phyloP scores from a whole-genome alignment of 768 basidiomycete genomes.

The Chalciporus sphaerocephalus region DNA sequence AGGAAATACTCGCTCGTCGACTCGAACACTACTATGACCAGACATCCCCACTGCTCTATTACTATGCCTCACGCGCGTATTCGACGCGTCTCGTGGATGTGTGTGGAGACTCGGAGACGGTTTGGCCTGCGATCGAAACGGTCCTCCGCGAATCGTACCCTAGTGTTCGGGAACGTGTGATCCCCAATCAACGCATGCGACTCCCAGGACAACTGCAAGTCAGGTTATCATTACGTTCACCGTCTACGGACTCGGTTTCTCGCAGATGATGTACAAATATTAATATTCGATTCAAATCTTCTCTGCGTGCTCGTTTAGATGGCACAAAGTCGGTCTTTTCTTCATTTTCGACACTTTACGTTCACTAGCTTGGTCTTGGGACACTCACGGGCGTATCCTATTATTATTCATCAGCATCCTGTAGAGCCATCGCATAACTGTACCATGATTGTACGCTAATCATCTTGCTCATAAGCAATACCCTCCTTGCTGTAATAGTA shows the following conservation, averaged over 20 bases:
- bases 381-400: constrained; percentile 1
- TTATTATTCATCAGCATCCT: constrained; percentile 15
- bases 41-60: constrained; percentile 75
- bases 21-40: constrained; percentile 71
- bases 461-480: constrained; percentile 2
- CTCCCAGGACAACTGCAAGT: constrained; percentile 16
- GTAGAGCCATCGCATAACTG: constrained; percentile 16
- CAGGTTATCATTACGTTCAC: constrained; percentile 9
- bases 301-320: background rate
- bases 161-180: constrained; percentile 44
- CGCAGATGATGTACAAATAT: constrained; percentile 13
- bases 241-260: constrained; percentile 7
- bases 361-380: constrained; percentile 15
- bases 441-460: constrained; percentile 8
- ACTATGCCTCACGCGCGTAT: constrained; percentile 48
- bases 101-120: constrained; percentile 67
- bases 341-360: background rate
- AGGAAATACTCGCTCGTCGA: constrained; percentile 77
- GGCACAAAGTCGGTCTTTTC: background rate
- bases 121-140: constrained; percentile 76
- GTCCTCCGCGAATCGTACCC: constrained; percentile 55
- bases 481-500: constrained; percentile 6
- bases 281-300: background rate
- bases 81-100: constrained; percentile 52
- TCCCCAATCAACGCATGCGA: constrained; percentile 16